These are phyloP conservation scores for Breynia disticha DNA, from an alignment of 441 rosid genomes.

Conservation along the genomic window DNA sequence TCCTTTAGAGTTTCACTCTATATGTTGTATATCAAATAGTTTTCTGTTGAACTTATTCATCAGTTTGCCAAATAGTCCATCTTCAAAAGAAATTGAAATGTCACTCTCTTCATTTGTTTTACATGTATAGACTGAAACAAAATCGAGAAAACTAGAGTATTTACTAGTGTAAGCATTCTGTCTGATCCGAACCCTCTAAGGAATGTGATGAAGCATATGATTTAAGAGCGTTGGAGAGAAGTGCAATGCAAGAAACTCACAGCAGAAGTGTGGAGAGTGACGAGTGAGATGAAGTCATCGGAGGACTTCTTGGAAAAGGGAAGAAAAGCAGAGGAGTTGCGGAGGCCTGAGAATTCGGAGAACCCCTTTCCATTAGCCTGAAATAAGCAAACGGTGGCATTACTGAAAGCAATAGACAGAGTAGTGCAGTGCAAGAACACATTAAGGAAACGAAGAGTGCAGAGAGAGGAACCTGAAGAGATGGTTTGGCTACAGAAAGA, in stretches of 20 bases:
- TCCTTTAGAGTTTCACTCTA: too few relatives aligned
- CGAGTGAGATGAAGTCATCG: constrained; percentile 61
- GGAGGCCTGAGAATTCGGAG: constrained; percentile 68
- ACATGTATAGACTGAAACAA: too few relatives aligned
- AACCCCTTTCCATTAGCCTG: constrained; percentile 58
- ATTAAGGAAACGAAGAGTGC: neutral
- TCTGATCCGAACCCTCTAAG: neutral
- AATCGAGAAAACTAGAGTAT: too few relatives aligned
- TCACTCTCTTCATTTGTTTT: too few relatives aligned
- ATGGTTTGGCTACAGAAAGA: constrained; percentile 74
- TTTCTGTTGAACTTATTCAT: too few relatives aligned
- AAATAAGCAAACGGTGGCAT: neutral
- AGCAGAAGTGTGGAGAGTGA: constrained; percentile 70
- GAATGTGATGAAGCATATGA: neutral
- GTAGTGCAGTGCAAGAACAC: neutral
- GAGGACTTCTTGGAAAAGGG: constrained; percentile 53
- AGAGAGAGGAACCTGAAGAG: constrained; percentile 49
- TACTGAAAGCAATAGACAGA: neutral
- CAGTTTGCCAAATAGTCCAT: too few relatives aligned
- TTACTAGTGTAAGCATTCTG: neutral
- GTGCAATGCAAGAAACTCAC: constrained; percentile 33
- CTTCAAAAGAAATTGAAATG: too few relatives aligned
- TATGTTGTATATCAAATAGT: too few relatives aligned
- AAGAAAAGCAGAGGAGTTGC: constrained; percentile 50
- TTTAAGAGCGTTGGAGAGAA: neutral